Evolutionary conservation across 2,329 filamentous ascomycete species (phyloP).

Genomic region (Colletotrichum sp.): DNA sequence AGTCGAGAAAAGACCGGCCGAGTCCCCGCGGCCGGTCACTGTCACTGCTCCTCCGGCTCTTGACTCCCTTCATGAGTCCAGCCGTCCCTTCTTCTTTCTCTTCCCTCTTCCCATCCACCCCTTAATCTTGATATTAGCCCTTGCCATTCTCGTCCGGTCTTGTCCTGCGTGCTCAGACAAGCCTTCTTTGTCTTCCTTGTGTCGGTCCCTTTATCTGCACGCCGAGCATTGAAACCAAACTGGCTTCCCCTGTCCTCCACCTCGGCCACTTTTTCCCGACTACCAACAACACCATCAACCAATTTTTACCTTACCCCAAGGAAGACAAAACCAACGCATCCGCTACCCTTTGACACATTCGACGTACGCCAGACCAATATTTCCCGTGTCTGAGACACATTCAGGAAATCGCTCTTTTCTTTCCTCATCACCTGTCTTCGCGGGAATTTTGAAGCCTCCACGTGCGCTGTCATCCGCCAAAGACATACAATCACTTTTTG

Average conservation of each 20-base stretch:
- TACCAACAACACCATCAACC: not conserved
- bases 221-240: constrained; percentile 3
- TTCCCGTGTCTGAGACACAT: not conserved
- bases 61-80: not conserved
- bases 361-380: not conserved
- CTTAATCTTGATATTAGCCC: constrained; percentile 1
- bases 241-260: not conserved
- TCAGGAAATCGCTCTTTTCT: not conserved
- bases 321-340: not conserved
- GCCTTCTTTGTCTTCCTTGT: not conserved
- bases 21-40: not conserved
- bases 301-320: not conserved
- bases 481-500: not conserved
- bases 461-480: not conserved
- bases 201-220: not conserved
- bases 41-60: not conserved
- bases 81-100: not conserved
- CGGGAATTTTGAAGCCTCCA: not conserved
- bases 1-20: not conserved
- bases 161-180: not conserved
- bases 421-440: not conserved
- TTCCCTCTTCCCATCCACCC: not conserved
- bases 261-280: not conserved
- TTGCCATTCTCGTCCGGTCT: not conserved
- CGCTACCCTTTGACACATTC: not conserved